Percentiles rank a stretch among this genome's conserved stretches.
These are phyloP conservation scores for Kodamaea fungicola DNA, from an alignment of 1,139 yeast genomes.

Conservation along the genomic window DNA sequence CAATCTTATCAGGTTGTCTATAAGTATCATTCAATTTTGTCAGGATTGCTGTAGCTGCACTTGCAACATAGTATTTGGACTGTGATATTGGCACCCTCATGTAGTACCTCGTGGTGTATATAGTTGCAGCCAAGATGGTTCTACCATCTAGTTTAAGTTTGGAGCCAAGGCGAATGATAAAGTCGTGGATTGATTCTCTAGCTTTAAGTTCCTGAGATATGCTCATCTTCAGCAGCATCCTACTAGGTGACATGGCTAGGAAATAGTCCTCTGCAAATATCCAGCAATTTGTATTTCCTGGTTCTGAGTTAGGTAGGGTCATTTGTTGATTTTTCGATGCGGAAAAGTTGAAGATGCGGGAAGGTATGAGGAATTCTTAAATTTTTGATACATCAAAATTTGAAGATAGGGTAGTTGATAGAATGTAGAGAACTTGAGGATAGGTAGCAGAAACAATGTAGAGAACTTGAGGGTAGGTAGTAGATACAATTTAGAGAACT, in stretches of 20 bases:
- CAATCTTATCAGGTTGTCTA: constrained; percentile 43
- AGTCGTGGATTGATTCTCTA: constrained; percentile 40
- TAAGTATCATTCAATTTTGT: constrained; percentile 44
- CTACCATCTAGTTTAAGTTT: constrained; percentile 40
- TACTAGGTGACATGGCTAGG: constrained; percentile 29
- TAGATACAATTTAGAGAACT: too few relatives aligned
- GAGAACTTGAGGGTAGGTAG: too few relatives aligned
- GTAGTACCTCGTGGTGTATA: constrained; percentile 40
- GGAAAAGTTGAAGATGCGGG: not conserved
- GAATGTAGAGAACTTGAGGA: too few relatives aligned
- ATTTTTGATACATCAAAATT: too few relatives aligned
- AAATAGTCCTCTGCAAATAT: constrained; percentile 31
- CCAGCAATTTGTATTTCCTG: constrained; percentile 25
- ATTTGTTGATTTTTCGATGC: not conserved
- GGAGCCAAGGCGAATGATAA: constrained; percentile 36
- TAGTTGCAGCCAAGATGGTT: constrained; percentile 43
- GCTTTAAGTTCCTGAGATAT: constrained; percentile 34
- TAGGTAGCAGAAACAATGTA: too few relatives aligned
- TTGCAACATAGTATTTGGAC: constrained; percentile 45
- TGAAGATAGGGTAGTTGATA: too few relatives aligned
- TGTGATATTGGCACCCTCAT: constrained; percentile 43
- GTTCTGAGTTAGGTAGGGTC: constrained; percentile 2
- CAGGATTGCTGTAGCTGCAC: constrained; percentile 44
- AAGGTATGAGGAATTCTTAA: too few relatives aligned
- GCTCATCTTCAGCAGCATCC: constrained; percentile 21